These are phyloP conservation scores for Microthlaspi erraticum DNA, from an alignment of 345 rosid genomes.

Conservation along the genomic window DNA sequence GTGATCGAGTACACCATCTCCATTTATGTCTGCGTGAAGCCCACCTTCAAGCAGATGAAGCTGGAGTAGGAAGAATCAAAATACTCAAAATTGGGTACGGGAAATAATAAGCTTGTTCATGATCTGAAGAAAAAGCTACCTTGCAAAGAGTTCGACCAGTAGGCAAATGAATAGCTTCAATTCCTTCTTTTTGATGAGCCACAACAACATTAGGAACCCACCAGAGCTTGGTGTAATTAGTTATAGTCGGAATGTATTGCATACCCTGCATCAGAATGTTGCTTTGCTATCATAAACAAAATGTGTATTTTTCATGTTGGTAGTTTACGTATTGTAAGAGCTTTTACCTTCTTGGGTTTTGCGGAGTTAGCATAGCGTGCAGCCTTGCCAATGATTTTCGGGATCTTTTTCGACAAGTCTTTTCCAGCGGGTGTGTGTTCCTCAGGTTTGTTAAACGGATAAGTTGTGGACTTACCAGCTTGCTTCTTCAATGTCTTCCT, in stretches of 20 bases:
- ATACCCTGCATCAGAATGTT: constrained; percentile 59
- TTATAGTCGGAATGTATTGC: constrained; percentile 84
- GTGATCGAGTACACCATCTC: constrained; percentile 99
- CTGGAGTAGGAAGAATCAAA: constrained; percentile 45
- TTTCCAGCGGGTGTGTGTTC: constrained; percentile 92
- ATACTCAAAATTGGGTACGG: neutral
- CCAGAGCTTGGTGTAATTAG: constrained; percentile 94
- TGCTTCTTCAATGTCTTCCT: constrained; percentile 78
- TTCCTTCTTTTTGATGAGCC: constrained; percentile 96
- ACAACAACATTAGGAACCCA: constrained; percentile 99
- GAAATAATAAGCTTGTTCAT: constrained; percentile 20
- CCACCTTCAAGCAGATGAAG: constrained; percentile 99
- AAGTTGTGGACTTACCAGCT: constrained; percentile 68
- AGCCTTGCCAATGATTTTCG: constrained; percentile 88
- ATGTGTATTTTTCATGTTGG: neutral
- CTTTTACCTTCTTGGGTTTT: constrained; percentile 81
- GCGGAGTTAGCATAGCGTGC: constrained; percentile 82
- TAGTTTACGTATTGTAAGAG: constrained; percentile 12
- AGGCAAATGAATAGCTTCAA: constrained; percentile 95
- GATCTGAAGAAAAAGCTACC: constrained; percentile 50
- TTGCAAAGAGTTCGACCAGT: constrained; percentile 93
- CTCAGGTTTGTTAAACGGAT: constrained; percentile 93
- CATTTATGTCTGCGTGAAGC: constrained; percentile 98
- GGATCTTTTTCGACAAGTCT: constrained; percentile 80
- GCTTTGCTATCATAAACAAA: constrained; percentile 16